These are phyloP conservation scores for Chaetomium olivaceum DNA, from an alignment of 2,329 filamentous ascomycete genomes.

Conservation along the genomic window DNA sequence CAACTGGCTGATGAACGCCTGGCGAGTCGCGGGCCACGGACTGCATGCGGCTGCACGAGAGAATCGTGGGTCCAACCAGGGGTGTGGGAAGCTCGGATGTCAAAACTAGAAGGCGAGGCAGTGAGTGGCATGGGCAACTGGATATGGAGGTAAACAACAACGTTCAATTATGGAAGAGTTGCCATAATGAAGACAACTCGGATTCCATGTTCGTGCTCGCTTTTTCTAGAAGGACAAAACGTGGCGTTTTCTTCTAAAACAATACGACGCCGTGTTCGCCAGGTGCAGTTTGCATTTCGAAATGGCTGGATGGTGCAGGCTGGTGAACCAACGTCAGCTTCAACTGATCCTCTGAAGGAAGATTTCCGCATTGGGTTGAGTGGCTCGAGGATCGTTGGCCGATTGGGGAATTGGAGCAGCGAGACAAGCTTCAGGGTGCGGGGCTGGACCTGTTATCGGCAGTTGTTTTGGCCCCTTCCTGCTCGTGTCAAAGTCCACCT, in stretches of 20 bases:
- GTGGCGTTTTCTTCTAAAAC: background rate
- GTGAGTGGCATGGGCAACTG: slow-evolving; percentile 1
- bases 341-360: background rate
- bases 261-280: background rate
- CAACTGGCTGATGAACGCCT: background rate
- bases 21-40: background rate
- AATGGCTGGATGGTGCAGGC: background rate
- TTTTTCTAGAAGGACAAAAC: background rate
- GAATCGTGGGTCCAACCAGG: slow-evolving; percentile 14
- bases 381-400: background rate
- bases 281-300: background rate
- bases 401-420: background rate
- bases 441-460: slow-evolving; percentile 23
- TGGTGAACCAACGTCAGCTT: background rate
- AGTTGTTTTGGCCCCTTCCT: slow-evolving; percentile 26
- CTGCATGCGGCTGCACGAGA: background rate
- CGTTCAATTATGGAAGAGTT: background rate
- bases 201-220: background rate
- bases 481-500: background rate
- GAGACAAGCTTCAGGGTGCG: background rate
- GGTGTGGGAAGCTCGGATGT: slow-evolving; percentile 16
- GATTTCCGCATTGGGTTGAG: background rate
- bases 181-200: background rate
- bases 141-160: background rate
- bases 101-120: slow-evolving; percentile 26